Evolutionary conservation across 345 rosid genomes (phyloP), one percentile per base, ranked within the genome.

Genomic region (Sisymbrium altissimum): DNA sequence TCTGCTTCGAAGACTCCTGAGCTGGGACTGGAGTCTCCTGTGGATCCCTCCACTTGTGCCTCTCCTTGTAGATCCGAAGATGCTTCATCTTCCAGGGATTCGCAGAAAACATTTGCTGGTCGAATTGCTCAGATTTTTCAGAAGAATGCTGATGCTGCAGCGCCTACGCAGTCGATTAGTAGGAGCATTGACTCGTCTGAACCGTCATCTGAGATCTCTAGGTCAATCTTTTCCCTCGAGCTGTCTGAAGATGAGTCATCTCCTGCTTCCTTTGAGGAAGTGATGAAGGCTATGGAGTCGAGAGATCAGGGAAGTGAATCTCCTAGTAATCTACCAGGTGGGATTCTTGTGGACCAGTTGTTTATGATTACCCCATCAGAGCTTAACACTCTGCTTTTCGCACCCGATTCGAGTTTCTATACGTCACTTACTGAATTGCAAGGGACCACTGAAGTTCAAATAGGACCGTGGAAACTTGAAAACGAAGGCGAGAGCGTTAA

Each of bases 41-140:
- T 81, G 66, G 84, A 80, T 65, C 78, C 85, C 2, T 81, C 86
- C 32, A 73, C 40, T 32, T 77, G 81, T 30, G 69, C 81, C 46
- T 83, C 86, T 67, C 84, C 88, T 27, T 62, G 56, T 5, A 81
- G 84, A 70, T 80, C 70, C 38, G 96, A 89, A 9, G 98, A 93
- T 65, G 72, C 70, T 68, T 9, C 74, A 6, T 66, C 63, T 58
- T 64, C 56, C 35, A 89, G 79, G 78, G 98, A 92, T 17, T 61
- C 79, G 5, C 95, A 87, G 69, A 89, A 78, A 72, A 75, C 84
- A 7, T 78, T 94, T 45, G 93, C 93, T 5, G 86, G 82, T 64
- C 82, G 88, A 46, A 68, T 94, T 72, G 94, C 90, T 72, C 97
- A 94, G 70, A 87, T 94, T 32, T 94, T 94, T 69, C 89, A 87